Evolutionary conservation across 305 asterid species (phyloP), one percentile per base, ranked within the genome.

Genomic region (Fraxinus dipetala): DNA sequence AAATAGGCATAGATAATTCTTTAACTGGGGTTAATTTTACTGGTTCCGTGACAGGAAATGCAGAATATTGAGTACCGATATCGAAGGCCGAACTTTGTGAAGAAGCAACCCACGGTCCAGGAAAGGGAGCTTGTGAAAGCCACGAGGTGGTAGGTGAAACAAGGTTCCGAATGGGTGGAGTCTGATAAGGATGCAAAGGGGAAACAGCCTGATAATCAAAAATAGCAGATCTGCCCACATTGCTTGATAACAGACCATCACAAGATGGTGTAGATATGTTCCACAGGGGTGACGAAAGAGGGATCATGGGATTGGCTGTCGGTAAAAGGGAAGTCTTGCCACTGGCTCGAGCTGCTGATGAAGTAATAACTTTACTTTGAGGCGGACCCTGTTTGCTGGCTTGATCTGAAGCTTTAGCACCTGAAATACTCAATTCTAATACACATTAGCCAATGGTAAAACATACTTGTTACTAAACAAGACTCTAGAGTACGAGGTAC

Each of bases 231-330:
- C 90, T 88, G 72, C 84, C 73, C 78, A 83, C 82, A 87, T 86
- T 87, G 83, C 88, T 88, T 30, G 92, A 86, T 3, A 88, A 91
- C 54, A 86, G 84, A 72, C 89, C 89, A 83, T 90, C 97, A 85
- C 90, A 81, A 28, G 97, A 87, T 35, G 97, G 96, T 74, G 90
- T 89, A 80, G 93, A 78, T 63, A 89, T 88, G 83, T 82, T 92
- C 97, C 97, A 92, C 82, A 93, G 90, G 78, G 97, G 95, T 11
- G 97, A 90, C 0, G 96, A 90, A 78, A 84, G 89, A 84, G 95
- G 91, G 43, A 89, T 87, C 85, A 88, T 80, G 8, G 93, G 88
- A 82, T 84, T 90, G 82, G 89, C 81, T 82, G 80, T 83, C 7
- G 89, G 90, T 83, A 93, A 90, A 84, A 90, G 80, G 76, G 87